These are phyloP conservation scores for Penicillium corylophilum DNA, from an alignment of 2,329 filamentous ascomycete species.

Conservation along the genomic window DNA sequence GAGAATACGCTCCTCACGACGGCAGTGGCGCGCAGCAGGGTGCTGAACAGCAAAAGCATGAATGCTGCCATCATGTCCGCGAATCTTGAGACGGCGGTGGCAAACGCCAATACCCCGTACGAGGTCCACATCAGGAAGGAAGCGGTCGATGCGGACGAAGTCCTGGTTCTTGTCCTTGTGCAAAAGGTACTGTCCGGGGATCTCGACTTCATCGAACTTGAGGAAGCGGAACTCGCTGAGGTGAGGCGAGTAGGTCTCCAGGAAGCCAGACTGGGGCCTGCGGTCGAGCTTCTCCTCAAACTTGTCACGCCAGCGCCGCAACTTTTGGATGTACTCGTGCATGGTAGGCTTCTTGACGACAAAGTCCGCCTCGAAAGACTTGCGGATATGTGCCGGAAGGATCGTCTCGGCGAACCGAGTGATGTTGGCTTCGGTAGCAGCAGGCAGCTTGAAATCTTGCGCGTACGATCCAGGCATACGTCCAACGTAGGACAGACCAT, in stretches of 20 bases:
- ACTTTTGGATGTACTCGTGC: conserved; percentile 97
- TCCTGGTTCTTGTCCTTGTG: conserved; percentile 99
- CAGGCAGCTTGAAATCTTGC: conserved; percentile 84
- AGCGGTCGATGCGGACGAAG: conserved; percentile 95
- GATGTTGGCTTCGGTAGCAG: conserved; percentile 92
- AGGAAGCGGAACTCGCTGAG: conserved; percentile 96
- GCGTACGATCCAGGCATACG: conserved; percentile 84
- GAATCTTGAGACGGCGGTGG: conserved; percentile 89
- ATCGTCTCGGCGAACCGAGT: conserved; percentile 96
- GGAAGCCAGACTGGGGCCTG: conserved; percentile 66
- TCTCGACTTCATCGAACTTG: conserved; percentile 97
- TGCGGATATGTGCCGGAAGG: conserved; percentile 88
- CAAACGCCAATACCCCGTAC: conserved; percentile 88
- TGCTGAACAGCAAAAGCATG: conserved; percentile 97
- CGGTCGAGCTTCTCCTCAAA: conserved; percentile 97
- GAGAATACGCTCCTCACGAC: conserved; percentile 89
- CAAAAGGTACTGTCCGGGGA: conserved; percentile 93
- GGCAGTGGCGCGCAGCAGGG: conserved; percentile 85
- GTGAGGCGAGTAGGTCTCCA: conserved; percentile 85
- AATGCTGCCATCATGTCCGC: conserved; percentile 95
- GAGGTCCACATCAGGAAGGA: conserved; percentile 90
- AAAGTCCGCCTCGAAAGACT: conserved; percentile 97
- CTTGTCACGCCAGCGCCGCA: conserved; percentile 93
- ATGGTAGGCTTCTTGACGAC: conserved; percentile 93
- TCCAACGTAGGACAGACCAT: conserved; percentile 88